Evolutionary conservation across 148 eudicot genomes (phyloP).

Genomic region (Rhododendron griersonianum): DNA sequence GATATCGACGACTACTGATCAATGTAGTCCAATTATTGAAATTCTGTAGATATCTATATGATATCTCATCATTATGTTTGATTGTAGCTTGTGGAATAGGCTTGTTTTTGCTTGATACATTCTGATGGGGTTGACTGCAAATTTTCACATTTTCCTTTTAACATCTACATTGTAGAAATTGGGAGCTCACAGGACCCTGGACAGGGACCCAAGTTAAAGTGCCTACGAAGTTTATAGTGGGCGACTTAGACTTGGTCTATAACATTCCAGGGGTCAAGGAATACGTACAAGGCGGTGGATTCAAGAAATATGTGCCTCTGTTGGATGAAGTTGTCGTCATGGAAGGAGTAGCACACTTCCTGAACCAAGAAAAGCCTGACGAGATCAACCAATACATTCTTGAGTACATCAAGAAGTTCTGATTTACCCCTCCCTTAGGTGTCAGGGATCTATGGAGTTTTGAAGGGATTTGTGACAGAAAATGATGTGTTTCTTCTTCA

Average conservation of each 20-base stretch:
- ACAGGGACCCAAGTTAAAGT: conserved; percentile 31
- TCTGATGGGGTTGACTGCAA: no score
- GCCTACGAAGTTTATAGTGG: conserved; percentile 22
- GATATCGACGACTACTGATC: no score
- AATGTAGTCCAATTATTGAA: no score
- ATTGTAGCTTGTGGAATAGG: no score
- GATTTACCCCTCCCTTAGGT: background rate
- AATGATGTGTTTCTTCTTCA: background rate
- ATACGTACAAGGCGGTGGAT: conserved; percentile 35
- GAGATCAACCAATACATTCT: conserved; percentile 27
- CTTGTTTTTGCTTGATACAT: no score
- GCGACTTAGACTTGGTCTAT: conserved; percentile 27
- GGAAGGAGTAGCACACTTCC: conserved; percentile 35
- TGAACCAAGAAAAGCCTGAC: conserved; percentile 27
- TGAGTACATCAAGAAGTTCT: conserved; percentile 20
- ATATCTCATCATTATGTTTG: background rate
- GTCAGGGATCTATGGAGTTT: background rate
- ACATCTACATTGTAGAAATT: conserved; percentile 21
- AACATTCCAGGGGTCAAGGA: conserved; percentile 31
- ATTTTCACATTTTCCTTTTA: background rate
- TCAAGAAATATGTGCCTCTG: conserved; percentile 26
- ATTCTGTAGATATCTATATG: no score
- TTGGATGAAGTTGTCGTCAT: conserved; percentile 33
- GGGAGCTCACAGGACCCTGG: conserved; percentile 47
- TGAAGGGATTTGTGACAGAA: no score